Evolutionary conservation across 345 rosid genomes (phyloP), one percentile per base, ranked within the genome.

Genomic region (Toxicodendron radicans): DNA sequence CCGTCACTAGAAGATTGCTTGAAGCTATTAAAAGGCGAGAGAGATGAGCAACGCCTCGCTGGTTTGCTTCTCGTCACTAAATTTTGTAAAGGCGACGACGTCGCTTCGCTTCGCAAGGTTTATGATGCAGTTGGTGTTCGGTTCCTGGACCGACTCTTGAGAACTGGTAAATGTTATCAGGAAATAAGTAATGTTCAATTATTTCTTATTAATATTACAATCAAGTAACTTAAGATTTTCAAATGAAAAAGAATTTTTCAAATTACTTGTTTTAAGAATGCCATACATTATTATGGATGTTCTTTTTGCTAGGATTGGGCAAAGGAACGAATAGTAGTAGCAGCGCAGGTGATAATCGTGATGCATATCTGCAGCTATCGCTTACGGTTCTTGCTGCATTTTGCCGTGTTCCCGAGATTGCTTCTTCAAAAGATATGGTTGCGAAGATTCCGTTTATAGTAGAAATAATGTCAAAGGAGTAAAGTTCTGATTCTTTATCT

Each of bases 21-120:
- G 81, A 91, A 79, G 87, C 84, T 95, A 16, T 56, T 95, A 68
- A 90, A 74, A 78, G 98, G 97, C 56, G 92, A 89, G 78, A 84
- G 94, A 62, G 99, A 95, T 82, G 98, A 95, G 90, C 97, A 92
- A 66, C 90, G 91, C 48, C 93, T 95, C 16, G 97, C 97, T 18
- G 97, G 97, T 63, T 73, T 94, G 11, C 90, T 94, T 60, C 79
- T 94, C 41, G 92, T 91, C 62, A 95, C 99, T 66, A 95, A 89
- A 64, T 85, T 90, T 63, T 88, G 92, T 79, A 82, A 84, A 62
- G 81, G 80, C 73, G 91, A 90, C 62, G 97, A 92, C 76, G 69
- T 79, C 6, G 79, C n/a, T 68, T 84, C 94, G 16, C 86, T 95
- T 21, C 87, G 80, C 32, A 79, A 64, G 58, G 82, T 89, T 9